A percentile compares a stretch with the other conserved stretches of the same genome.
Conservation (phyloP, 2,329 filamentous ascomycete genomes). For the Tolypocladium amazonense region DNA sequence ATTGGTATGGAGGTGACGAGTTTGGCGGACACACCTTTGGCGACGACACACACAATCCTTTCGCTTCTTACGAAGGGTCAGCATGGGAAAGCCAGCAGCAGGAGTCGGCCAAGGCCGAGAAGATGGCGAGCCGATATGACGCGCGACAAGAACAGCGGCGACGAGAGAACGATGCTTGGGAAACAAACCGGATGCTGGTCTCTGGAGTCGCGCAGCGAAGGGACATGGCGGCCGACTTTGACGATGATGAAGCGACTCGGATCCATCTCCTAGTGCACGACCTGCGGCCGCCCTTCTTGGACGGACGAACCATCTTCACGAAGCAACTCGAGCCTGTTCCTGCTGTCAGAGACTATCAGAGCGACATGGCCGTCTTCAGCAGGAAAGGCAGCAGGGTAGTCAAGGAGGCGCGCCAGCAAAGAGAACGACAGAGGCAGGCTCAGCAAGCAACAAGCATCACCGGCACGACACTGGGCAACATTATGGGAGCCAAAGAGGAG, state of each 20-base stretch:
- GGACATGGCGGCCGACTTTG: constrained; percentile 72
- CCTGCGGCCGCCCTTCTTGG: constrained; percentile 84
- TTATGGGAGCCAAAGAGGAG: constrained; percentile 92
- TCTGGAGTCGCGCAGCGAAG: constrained; percentile 88
- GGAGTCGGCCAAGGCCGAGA: constrained; percentile 66
- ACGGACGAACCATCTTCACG: constrained; percentile 91
- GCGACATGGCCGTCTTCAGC: constrained; percentile 98
- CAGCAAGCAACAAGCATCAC: constrained; percentile 90
- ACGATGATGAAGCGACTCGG: constrained; percentile 82
- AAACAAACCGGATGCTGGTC: constrained; percentile 95
- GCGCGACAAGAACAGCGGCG: constrained; percentile 75
- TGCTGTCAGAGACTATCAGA: constrained; percentile 85
- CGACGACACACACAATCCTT: constrained; percentile 88
- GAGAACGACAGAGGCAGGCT: constrained; percentile 86
- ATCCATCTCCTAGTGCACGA: constrained; percentile 91
- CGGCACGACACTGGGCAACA: constrained; percentile 83
- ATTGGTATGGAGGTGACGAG: constrained; percentile 89
- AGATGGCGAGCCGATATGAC: constrained; percentile 60
- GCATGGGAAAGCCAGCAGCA: constrained; percentile 69
- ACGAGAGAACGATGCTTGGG: constrained; percentile 95
- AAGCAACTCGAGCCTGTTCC: constrained; percentile 94
- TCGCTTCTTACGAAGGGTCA: constrained; percentile 64
- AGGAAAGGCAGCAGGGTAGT: constrained; percentile 91
- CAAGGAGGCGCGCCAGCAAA: constrained; percentile 80
- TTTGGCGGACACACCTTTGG: constrained; percentile 72